Percentiles rank a stretch among this genome's conserved stretches.
Conservation (phyloP, 257 asterid genomes). For the Osmanthus fragrans region DNA sequence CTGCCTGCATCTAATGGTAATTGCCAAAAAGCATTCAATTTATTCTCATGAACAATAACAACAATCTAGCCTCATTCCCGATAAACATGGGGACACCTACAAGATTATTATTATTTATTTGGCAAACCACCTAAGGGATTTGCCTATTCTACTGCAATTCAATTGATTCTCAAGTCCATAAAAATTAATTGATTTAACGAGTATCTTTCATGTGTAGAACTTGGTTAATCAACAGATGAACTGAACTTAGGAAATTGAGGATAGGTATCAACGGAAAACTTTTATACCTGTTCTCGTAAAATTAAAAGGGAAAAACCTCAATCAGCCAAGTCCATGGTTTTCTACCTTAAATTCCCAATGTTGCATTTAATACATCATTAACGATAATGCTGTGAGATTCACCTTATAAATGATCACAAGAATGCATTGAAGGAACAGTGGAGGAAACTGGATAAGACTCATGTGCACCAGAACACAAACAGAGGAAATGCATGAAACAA, state of each 20-base stretch:
- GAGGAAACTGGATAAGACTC: constrained; percentile 6
- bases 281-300: not conserved
- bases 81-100: not conserved
- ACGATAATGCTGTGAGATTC: not conserved
- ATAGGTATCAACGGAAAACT: not conserved
- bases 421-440: not conserved
- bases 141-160: not conserved
- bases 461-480: not conserved
- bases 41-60: constrained; percentile 5
- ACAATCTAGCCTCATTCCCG: not conserved
- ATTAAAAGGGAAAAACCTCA: not conserved
- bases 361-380: not conserved
- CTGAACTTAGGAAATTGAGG: not conserved
- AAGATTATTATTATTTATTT: not conserved
- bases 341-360: not conserved
- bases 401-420: not conserved
- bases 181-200: no score
- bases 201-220: not conserved
- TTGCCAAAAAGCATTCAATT: not conserved
- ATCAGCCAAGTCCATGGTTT: not conserved
- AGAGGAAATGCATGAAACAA: not conserved
- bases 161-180: not conserved
- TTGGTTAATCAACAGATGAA: not conserved
- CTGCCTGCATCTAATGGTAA: not conserved
- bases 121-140: not conserved